Evolutionary conservation across 2,329 filamentous ascomycete genomes (phyloP).

Genomic region (Biscogniauxia marginata): DNA sequence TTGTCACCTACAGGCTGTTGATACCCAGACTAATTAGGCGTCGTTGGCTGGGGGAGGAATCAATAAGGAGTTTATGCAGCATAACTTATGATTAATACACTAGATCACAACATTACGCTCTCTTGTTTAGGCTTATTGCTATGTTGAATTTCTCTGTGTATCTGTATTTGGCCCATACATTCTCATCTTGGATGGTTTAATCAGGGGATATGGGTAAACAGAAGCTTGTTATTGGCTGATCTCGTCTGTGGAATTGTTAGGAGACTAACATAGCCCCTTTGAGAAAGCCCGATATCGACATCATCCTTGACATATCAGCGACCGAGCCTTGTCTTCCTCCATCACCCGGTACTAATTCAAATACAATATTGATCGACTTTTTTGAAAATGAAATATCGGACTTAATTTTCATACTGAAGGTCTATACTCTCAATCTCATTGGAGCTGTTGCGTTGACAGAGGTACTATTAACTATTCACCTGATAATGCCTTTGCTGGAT

Average conservation of each 20-base stretch:
- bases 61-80: not conserved
- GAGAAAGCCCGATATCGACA: not conserved
- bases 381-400: too few species aligned
- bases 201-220: too few species aligned
- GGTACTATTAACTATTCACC: too few species aligned
- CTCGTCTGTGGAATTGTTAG: not conserved
- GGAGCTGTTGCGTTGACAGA: not conserved
- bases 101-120: not conserved
- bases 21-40: conserved; percentile 1
- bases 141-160: not conserved
- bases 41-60: conserved; percentile 6
- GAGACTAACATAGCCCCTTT: not conserved
- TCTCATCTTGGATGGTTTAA: not conserved
- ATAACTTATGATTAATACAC: not conserved
- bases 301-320: not conserved
- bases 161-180: not conserved
- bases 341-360: too few species aligned
- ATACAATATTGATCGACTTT: too few species aligned
- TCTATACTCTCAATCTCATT: not conserved
- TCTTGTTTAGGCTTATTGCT: not conserved
- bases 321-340: too few species aligned
- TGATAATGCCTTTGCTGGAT: too few species aligned
- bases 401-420: too few species aligned
- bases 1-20: not conserved
- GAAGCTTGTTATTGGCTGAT: too few species aligned